phyloP scores from a whole-genome alignment of 345 rosid genomes.

The Corymbia maculata region DNA sequence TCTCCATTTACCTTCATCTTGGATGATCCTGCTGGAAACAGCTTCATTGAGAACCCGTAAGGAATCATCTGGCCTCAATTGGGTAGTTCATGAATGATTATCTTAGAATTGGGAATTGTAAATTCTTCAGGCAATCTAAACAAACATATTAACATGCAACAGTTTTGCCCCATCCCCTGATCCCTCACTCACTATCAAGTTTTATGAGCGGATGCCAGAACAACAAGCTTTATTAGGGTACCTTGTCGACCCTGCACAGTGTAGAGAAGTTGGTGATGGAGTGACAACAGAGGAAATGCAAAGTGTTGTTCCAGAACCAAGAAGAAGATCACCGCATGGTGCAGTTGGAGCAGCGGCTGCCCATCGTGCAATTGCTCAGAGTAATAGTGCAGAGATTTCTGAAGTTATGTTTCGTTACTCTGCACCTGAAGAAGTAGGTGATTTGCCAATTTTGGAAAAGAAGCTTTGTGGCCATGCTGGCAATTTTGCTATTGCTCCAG shows the following conservation, averaged over 20 bases:
- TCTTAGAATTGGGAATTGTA: neutral
- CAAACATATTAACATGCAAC: neutral
- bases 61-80: neutral
- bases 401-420: conserved; percentile 69
- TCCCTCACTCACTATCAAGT: conserved; percentile 61
- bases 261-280: conserved; percentile 23
- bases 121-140: neutral
- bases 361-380: conserved; percentile 86
- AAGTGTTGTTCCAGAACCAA: conserved; percentile 14
- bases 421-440: conserved; percentile 82
- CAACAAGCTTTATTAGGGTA: conserved; percentile 81
- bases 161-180: conserved; percentile 87
- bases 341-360: conserved; percentile 78
- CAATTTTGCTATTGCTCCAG: neutral
- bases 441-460: neutral
- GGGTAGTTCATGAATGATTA: neutral
- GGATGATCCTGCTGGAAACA: conserved; percentile 94
- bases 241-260: conserved; percentile 39
- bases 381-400: conserved; percentile 67
- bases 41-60: conserved; percentile 96
- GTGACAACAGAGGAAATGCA: conserved; percentile 13
- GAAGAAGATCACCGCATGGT: conserved; percentile 48
- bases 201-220: conserved; percentile 78
- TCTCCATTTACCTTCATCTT: conserved; percentile 63
- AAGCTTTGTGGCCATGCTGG: neutral